Base-by-base conservation (phyloP, 768 basidiomycete genomes). In the Pleurotus tuoliensis region DNA sequence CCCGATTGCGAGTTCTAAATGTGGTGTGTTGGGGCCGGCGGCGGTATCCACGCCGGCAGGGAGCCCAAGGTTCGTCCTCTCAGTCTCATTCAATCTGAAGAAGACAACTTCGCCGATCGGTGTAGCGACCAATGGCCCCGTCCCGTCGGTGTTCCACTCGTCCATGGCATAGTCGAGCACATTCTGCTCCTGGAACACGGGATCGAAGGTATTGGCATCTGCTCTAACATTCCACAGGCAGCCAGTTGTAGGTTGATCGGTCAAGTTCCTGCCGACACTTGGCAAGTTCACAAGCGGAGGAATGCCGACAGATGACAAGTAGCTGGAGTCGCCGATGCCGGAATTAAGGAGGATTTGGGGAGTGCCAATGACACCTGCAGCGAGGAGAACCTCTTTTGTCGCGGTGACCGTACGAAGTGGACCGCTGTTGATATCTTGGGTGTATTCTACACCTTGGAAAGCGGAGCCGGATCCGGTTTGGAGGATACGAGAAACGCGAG, bases 11-110 rank as follows among this genome's bases (percentile, higher is more conserved):
- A 73, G 54, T 56, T 77, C 76, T 34, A 63, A 66, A 56, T 79
- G 74, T 1, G 74, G 60, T 0, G 72, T 56, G n/a, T 63, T 63
- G 7, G 69, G 67, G 0, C 77, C 76, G 34, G 73, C 60, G 1
- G 73, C 59, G 25, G 76, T 75, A 59, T 77, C 75, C 2, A 60
- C 55, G n/a, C 62, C 62, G 12, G 59, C 55, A 11, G 61, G 40
- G 44, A 65, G 3, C 50, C 40, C 71, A 60, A 2, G 50, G 39
- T 9, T 20, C 27, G 15, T 37, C 15, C 60, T 4, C 50, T 61
- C 62, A n/a, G 63, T 66, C 24, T 64, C 38, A 27, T 45, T 62
- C 8, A 61, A 62, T 38, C 56, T 56, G 43, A 59, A 47, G 46
- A 47, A 34, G 20, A 24, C 24, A 18, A 34, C 27, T 27, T 20